Percentiles rank a stretch among this genome's conserved stretches.
phyloP scores from a whole-genome alignment of 2,329 filamentous ascomycete species.

The Sclerotinia sclerotiorum region DNA sequence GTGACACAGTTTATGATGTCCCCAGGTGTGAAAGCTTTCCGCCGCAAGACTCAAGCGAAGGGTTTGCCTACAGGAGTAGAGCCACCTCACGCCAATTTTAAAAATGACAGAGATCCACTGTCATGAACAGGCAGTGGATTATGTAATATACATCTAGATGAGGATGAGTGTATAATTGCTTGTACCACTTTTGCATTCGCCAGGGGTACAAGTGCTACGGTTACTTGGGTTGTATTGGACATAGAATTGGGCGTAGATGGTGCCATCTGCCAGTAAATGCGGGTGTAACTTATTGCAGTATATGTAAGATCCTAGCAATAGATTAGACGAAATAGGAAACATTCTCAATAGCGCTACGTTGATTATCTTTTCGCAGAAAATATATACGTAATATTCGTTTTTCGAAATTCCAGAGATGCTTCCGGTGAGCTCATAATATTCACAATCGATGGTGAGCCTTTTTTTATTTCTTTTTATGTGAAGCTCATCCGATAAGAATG shows the following conservation, averaged over 20 bases:
- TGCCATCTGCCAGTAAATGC: not conserved
- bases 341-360: too few species aligned
- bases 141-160: not conserved
- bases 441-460: not conserved
- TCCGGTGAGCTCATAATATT: not conserved
- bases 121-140: not conserved
- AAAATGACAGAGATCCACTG: not conserved
- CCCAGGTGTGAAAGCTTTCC: not conserved
- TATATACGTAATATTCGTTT: not conserved
- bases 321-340: not conserved
- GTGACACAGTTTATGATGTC: not conserved
- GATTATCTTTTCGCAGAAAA: not conserved
- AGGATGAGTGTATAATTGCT: not conserved
- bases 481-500: slow-evolving; percentile 2
- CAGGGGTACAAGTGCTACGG: not conserved
- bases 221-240: not conserved
- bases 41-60: not conserved
- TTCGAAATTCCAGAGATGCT: not conserved
- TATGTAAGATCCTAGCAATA: not conserved
- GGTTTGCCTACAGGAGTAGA: not conserved
- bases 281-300: not conserved
- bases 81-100: not conserved
- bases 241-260: not conserved
- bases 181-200: slow-evolving; percentile 1
- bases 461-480: not conserved